Evolutionary conservation across 2,329 filamentous ascomycete genomes (phyloP).

Genomic region (Cordyceps tenuipes): DNA sequence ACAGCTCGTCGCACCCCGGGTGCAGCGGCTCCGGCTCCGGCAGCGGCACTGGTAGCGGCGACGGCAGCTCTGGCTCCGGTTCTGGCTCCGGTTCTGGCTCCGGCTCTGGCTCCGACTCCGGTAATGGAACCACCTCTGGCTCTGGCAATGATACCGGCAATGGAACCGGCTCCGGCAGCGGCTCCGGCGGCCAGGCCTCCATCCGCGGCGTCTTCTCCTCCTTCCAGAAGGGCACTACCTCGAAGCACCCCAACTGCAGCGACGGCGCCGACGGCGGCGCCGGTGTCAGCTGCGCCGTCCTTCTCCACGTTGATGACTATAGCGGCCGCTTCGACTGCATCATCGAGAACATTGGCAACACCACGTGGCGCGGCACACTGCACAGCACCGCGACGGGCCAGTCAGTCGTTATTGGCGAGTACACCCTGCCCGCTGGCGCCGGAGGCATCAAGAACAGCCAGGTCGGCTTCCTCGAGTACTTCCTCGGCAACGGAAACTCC

Average conservation of each 20-base stretch:
- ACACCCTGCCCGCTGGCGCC: conserved; percentile 13
- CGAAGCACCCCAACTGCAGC: conserved; percentile 16
- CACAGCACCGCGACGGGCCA: conserved; percentile 13
- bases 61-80: no score
- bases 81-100: no score
- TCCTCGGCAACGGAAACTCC: conserved; percentile 14
- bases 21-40: conserved; percentile 20
- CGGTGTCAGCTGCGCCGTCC: conserved; percentile 17
- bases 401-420: conserved; percentile 15
- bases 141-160: no score
- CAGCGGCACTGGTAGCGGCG: conserved; percentile 18
- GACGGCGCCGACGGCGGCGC: conserved; percentile 20
- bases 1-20: conserved; percentile 14
- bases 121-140: no score
- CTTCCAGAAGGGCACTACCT: conserved; percentile 15
- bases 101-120: no score
- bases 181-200: conserved; percentile 9
- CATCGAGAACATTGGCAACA: conserved; percentile 14
- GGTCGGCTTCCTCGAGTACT: conserved; percentile 19
- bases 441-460: conserved; percentile 13
- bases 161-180: no score
- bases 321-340: conserved; percentile 15
- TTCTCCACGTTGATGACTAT: conserved; percentile 14
- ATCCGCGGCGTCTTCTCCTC: conserved; percentile 19
- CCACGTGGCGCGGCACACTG: conserved; percentile 19